phyloP scores from a whole-genome alignment of 2,329 filamentous ascomycete species.

The Aspergillus pseudonomiae region DNA sequence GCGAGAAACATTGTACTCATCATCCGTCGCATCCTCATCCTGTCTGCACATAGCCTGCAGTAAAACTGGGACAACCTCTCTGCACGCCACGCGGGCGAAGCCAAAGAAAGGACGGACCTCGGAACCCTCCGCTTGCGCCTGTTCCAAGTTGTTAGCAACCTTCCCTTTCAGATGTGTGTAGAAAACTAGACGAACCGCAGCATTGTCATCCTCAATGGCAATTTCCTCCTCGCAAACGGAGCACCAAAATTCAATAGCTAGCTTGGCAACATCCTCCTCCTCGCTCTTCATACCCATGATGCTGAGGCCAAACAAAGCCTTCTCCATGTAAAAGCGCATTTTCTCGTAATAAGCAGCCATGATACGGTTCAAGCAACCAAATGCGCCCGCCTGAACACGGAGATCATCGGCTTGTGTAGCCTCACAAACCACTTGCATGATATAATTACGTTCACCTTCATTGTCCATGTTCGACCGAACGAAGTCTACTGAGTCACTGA shows the following conservation, averaged over 20 bases:
- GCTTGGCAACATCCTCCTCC: conserved; percentile 96
- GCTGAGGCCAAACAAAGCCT: conserved; percentile 94
- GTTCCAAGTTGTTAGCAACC: conserved; percentile 28
- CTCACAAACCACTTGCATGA: conserved; percentile 99
- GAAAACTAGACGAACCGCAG: conserved; percentile 58
- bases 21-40: conserved; percentile 93
- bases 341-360: conserved; percentile 99
- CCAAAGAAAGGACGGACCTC: conserved; percentile 93
- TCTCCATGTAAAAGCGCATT: conserved; percentile 99
- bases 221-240: conserved; percentile 99
- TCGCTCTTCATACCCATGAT: conserved; percentile 98
- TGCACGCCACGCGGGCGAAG: conserved; percentile 89
- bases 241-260: conserved; percentile 99
- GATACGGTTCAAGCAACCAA: conserved; percentile 96
- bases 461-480: conserved; percentile 98
- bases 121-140: conserved; percentile 69
- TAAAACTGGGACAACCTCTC: conserved; percentile 91
- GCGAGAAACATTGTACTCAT: conserved; percentile 95
- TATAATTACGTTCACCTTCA: conserved; percentile 98
- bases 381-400: conserved; percentile 92
- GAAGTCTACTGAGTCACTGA: conserved; percentile 96
- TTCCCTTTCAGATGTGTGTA: not conserved
- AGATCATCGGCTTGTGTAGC: conserved; percentile 91
- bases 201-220: conserved; percentile 95
- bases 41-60: conserved; percentile 90